Base-by-base conservation (phyloP, 495 filamentous ascomycete genomes). In the Neurospora africana region DNA sequence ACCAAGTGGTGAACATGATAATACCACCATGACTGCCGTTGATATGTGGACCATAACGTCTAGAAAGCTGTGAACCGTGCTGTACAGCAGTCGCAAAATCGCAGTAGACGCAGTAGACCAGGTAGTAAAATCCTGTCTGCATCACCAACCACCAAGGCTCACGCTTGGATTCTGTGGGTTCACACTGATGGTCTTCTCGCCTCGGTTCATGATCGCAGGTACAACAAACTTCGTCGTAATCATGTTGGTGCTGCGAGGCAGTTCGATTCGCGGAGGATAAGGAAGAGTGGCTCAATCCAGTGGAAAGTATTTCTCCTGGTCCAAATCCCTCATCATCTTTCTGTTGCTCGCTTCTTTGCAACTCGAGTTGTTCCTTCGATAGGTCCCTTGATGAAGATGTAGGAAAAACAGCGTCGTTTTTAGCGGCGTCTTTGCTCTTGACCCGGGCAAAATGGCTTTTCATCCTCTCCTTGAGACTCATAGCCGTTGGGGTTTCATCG, bases 11-110 rank as follows among this genome's bases (percentile, higher is more conserved):
- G 21, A 72, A 74, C 17, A 74, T 41, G 4, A 72, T 33, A 3
- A 47, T n/a, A 13, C 44, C 53, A 4, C 44, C 35, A 11, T 27
- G 44, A 11, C 67, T 37, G 0, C 37, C 37, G n/a, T 69, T 69
- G 19, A 74, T 39, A 30, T 30, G 69, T 23, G 27, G 27, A 27
- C 70, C 70, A 30, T 65, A 69, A 2, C 15, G 44, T 5, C 38
- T 47, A 27, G 43, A 30, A 27, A 74, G 41, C 70, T 71, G 73
- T 39, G 41, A 69, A 23, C 73, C 69, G 27, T 74, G 37, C n/a
- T 72, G n/a, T 19, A 69, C 41, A 5, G 65, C 70, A 33, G 53
- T 65, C 13, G 53, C 53, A 5, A 33, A 65, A 9, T 33, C 53
- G 5, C 11, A 61, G 47, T 10, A 65, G 7, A 65, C 53, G 15